Base-by-base conservation (phyloP, 441 rosid genomes). In the Cnidoscolus chayamansa region DNA sequence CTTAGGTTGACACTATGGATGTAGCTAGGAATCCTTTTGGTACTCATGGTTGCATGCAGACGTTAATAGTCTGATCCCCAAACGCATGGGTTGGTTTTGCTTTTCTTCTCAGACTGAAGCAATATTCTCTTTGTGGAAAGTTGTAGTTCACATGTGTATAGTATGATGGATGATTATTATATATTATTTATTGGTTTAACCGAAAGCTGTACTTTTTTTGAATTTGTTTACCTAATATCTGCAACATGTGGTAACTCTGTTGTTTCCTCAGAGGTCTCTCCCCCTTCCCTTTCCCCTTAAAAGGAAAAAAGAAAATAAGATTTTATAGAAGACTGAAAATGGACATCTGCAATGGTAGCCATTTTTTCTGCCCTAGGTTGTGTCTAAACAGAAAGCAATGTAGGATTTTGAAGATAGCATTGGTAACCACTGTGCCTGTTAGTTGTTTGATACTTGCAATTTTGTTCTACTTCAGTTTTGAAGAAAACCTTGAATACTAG, bases 381-480 rank as follows among this genome's bases (percentile, higher is more conserved):
- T 48, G 10, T 17, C 56, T 66, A 31, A 30, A 25, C 47, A 9
- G 60, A 51, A 70, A 55, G 4, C 5, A 17, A 11, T 53, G 2
- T 6, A 32, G 10, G 3, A n/a, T 8, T 58, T 53, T 40, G 50
- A 47, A 55, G 65, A 56, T 48, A 43, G 30, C 50, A 30, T 37
- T 20, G 68, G 48, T 30, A 55, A 64, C 50, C 31, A 16, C 7
- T 15, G 6, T 70, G 37, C 61, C 9, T 30, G 45, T 6, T 54
- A 43, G 62, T 40, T 7, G 59, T 43, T 35, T 51, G 20, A 53
- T 72, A 13, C 62, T 63, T 19, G 7, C 15, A 45, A 49, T n/a
- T 7, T 8, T 49, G n/a, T 20, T 56, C 37, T 63, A 50, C 65
- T 71, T 30, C 25, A 25, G 8, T 54, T 64, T 72, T 64, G 16